Evolutionary conservation across 1,284 basidiomycete species (phyloP), one percentile per base, ranked within the genome.

Genomic region (Melampsora larici-populina): DNA sequence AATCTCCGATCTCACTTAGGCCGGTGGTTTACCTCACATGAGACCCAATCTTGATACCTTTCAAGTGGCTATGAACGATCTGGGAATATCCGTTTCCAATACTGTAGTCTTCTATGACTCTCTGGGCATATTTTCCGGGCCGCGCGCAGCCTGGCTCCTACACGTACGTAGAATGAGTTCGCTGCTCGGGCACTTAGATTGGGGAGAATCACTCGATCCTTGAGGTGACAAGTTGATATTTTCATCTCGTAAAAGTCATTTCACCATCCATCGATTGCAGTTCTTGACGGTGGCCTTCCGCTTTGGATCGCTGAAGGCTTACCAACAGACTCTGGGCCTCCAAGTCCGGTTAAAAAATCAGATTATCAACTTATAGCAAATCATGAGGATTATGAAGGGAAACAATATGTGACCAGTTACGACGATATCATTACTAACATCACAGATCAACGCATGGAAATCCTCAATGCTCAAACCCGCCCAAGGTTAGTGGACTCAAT

Each of bases 101-200:
- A n/a, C n/a, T n/a, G n/a, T n/a, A n/a, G n/a, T n/a, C n/a, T n/a
- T n/a, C n/a, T n/a, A n/a, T n/a, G n/a, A n/a, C n/a, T n/a, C n/a
- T n/a, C n/a, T n/a, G n/a, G n/a, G n/a, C n/a, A n/a, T n/a, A n/a
- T n/a, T n/a, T n/a, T n/a, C n/a, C n/a, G n/a, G n/a, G 68, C 68
- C 24, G n/a, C n/a, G 95, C 78, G 92, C 92, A 2, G 87, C 94
- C 31, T 97, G 91, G 86, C 97, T 92, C 85, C 65, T 74, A n/a
- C 63, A 74, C 24, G 72, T 74, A 33, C 33, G 62, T 46, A 33
- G 29, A 9, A 11, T 43, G 36, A 36, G 36, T 36, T 36, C 36
- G 9, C 36, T 36, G 3, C 9, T 36, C 5, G 36, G 9, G 36
- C 9, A 36, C 36, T 36, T 36, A 9, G 36, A 36, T 36, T 3